These are phyloP conservation scores for Brassica cretica DNA, from an alignment of 345 rosid species.

Conservation along the genomic window DNA sequence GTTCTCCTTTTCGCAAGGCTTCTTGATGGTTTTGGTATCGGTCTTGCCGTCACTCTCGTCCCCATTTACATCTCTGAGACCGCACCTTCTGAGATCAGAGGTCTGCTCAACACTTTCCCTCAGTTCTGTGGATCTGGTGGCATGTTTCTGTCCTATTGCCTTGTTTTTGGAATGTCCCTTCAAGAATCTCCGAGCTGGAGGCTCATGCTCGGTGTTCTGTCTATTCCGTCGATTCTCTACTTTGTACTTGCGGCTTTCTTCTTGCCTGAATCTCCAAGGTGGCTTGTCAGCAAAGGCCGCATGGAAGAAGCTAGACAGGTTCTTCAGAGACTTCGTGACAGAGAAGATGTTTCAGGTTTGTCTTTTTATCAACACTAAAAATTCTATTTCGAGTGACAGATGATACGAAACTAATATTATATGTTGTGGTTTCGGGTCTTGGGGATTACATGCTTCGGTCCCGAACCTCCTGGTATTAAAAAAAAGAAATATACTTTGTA, in stretches of 20 bases:
- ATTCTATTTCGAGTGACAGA: background rate
- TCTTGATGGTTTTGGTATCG: slow-evolving; percentile 79
- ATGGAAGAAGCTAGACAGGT: slow-evolving; percentile 76
- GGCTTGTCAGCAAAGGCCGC: slow-evolving; percentile 90
- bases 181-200: slow-evolving; percentile 73
- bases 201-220: slow-evolving; percentile 81
- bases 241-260: slow-evolving; percentile 58
- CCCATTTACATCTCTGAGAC: slow-evolving; percentile 86
- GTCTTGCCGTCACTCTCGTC: slow-evolving; percentile 74
- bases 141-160: slow-evolving; percentile 81
- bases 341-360: slow-evolving; percentile 86
- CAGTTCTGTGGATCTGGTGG: slow-evolving; percentile 81
- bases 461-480: too few relatives aligned
- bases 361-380: slow-evolving; percentile 20
- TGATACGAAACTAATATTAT: too few relatives aligned
- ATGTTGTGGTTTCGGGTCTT: too few relatives aligned
- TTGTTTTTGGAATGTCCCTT: slow-evolving; percentile 84
- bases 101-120: slow-evolving; percentile 73
- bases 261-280: slow-evolving; percentile 94
- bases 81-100: slow-evolving; percentile 81
- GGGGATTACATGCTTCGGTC: too few relatives aligned
- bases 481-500: too few relatives aligned
- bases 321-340: slow-evolving; percentile 72
- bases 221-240: slow-evolving; percentile 62
- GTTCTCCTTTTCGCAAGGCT: slow-evolving; percentile 71